phyloP scores from a whole-genome alignment of 139 green algal genomes.

The Tetraselmis striata region DNA sequence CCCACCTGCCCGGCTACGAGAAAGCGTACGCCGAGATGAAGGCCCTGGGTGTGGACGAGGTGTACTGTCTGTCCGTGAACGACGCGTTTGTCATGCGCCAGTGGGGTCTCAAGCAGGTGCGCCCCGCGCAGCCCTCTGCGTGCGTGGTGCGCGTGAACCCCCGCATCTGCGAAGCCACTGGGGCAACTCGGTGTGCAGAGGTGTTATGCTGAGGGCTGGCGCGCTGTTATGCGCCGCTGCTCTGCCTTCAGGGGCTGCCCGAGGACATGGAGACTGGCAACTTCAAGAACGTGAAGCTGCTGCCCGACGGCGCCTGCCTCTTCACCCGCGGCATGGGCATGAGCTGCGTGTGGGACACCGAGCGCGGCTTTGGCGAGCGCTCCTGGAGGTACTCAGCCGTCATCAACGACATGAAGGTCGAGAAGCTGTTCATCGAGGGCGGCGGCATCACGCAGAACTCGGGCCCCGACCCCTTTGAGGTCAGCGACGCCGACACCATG shows the following conservation, averaged over 20 bases:
- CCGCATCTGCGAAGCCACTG: not conserved
- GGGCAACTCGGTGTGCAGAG: not conserved
- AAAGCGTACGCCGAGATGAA: constrained; percentile 11
- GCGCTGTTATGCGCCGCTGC: not conserved
- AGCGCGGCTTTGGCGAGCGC: constrained; percentile 7
- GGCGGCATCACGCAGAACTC: not conserved
- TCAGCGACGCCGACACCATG: too few species aligned
- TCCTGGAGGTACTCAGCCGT: constrained; percentile 15
- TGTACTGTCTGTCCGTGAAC: constrained; percentile 16
- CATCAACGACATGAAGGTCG: constrained; percentile 12
- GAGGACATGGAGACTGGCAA: not conserved
- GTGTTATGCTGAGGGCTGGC: not conserved
- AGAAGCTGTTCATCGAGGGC: constrained; percentile 9
- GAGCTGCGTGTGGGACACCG: not conserved
- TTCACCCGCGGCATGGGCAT: constrained; percentile 16
- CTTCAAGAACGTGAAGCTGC: constrained; percentile 11
- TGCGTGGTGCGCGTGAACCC: not conserved
- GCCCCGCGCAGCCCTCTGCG: too few species aligned
- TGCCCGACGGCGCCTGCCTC: constrained; percentile 2
- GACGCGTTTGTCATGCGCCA: constrained; percentile 16
- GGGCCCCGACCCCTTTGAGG: too few species aligned
- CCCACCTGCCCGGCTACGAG: constrained; percentile 14
- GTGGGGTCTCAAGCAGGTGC: constrained; percentile 3
- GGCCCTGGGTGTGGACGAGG: constrained; percentile 11
- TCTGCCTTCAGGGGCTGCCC: not conserved